These are phyloP conservation scores for Pythium pyrilobum DNA, from an alignment of 352 stramenopile genomes.

Conservation along the genomic window DNA sequence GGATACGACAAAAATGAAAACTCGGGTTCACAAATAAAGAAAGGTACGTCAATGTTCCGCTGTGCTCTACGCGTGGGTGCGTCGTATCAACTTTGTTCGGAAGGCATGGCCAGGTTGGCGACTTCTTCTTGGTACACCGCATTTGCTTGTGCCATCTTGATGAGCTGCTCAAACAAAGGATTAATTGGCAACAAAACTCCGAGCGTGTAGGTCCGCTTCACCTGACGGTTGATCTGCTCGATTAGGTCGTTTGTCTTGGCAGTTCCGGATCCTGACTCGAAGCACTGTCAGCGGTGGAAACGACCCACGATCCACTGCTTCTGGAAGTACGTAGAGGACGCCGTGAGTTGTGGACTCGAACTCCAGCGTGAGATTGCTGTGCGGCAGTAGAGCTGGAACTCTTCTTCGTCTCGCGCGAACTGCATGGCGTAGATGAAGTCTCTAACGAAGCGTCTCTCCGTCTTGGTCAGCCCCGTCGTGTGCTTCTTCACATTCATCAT, in stretches of 20 bases:
- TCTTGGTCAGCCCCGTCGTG: not conserved
- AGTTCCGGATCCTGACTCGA: not conserved
- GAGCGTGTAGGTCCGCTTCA: not conserved
- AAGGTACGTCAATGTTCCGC: no score
- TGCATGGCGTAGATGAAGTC: conserved; percentile 7
- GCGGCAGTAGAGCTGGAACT: not conserved
- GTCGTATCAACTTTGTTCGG: no score
- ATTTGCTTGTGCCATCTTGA: not conserved
- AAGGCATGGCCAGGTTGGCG: no score
- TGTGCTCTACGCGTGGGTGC: no score
- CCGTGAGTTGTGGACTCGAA: not conserved
- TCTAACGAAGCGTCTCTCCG: not conserved
- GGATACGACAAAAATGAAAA: no score
- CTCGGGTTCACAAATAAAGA: no score
- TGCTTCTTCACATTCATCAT: conserved; percentile 9
- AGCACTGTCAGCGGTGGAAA: conserved; percentile 9
- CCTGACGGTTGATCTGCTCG: not conserved
- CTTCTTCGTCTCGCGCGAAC: not conserved
- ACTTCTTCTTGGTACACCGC: not conserved
- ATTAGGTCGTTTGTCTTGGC: conserved; percentile 19
- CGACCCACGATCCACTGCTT: not conserved
- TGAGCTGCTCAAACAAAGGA: not conserved
- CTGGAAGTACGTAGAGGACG: not conserved
- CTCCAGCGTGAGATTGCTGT: not conserved
- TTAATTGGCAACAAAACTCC: not conserved